These are phyloP conservation scores for Lentinus polychrous DNA, from an alignment of 1,284 basidiomycete species.

Conservation along the genomic window DNA sequence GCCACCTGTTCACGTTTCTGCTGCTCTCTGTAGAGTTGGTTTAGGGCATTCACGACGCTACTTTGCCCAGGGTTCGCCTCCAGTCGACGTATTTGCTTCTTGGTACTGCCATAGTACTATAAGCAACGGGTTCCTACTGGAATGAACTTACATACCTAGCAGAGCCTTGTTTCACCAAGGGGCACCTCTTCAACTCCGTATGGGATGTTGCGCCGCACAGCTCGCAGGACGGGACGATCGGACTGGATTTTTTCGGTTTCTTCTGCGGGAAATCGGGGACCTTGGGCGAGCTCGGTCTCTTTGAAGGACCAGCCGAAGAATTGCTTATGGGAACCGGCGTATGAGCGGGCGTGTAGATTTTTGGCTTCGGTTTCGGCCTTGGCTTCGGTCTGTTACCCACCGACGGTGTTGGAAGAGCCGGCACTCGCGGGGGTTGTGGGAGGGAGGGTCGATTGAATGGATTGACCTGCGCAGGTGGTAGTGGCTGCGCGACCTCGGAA, in stretches of 20 bases:
- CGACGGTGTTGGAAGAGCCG: too few relatives aligned
- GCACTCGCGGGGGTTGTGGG: too few relatives aligned
- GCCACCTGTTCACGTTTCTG: neutral
- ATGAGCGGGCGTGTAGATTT: neutral
- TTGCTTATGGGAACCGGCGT: neutral
- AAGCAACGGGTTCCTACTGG: neutral
- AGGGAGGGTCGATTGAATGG: too few relatives aligned
- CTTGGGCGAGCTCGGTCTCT: neutral
- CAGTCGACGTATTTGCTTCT: neutral
- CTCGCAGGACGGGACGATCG: neutral
- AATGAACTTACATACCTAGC: neutral
- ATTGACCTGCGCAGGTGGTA: too few relatives aligned
- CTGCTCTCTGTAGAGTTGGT: neutral
- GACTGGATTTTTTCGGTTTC: neutral
- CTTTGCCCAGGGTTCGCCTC: neutral
- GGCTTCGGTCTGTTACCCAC: too few relatives aligned
- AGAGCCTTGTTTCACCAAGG: neutral
- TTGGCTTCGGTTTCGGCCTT: neutral
- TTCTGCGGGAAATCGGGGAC: neutral
- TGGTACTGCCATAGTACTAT: neutral
- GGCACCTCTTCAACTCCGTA: neutral
- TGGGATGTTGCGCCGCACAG: neutral
- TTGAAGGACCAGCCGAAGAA: neutral
- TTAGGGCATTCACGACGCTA: neutral
- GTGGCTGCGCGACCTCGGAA: too few relatives aligned